These are phyloP conservation scores for Starmerella davenportii DNA, from an alignment of 805 yeast genomes.

Conservation along the genomic window DNA sequence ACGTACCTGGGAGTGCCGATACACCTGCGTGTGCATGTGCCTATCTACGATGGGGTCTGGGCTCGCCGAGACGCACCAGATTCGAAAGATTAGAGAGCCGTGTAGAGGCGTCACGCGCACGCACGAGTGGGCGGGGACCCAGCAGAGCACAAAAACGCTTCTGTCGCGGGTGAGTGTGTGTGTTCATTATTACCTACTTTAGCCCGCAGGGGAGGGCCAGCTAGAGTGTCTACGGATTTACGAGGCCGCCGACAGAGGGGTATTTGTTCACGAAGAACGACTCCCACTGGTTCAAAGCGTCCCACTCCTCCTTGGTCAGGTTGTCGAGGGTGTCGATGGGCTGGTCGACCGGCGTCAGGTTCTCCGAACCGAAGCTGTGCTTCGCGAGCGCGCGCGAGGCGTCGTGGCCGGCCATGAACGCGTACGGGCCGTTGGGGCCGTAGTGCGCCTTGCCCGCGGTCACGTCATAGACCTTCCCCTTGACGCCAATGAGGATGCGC, in stretches of 20 bases:
- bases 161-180: too few species aligned
- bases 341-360: slow-evolving; percentile 48
- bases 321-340: slow-evolving; percentile 61
- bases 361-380: slow-evolving; percentile 61
- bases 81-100: too few species aligned
- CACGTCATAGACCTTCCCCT: slow-evolving; percentile 73
- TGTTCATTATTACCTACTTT: too few species aligned
- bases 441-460: slow-evolving; percentile 64
- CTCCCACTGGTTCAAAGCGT: slow-evolving; percentile 69
- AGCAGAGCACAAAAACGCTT: too few species aligned
- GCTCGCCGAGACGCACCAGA: too few species aligned
- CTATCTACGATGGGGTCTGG: too few species aligned
- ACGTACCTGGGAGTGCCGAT: too few species aligned
- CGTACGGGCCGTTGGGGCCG: slow-evolving; percentile 92
- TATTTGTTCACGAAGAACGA: slow-evolving; percentile 68
- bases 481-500: slow-evolving; percentile 70
- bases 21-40: too few species aligned
- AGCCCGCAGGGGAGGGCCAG: too few species aligned
- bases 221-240: too few species aligned
- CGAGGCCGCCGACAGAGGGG: slow-evolving; percentile 56
- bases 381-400: slow-evolving; percentile 83
- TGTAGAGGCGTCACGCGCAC: too few species aligned
- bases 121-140: too few species aligned
- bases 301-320: slow-evolving; percentile 40
- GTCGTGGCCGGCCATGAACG: slow-evolving; percentile 88